Evolutionary conservation across 371 early-diverging fungal species (phyloP).

Genomic region (Apophysomyces elegans): DNA sequence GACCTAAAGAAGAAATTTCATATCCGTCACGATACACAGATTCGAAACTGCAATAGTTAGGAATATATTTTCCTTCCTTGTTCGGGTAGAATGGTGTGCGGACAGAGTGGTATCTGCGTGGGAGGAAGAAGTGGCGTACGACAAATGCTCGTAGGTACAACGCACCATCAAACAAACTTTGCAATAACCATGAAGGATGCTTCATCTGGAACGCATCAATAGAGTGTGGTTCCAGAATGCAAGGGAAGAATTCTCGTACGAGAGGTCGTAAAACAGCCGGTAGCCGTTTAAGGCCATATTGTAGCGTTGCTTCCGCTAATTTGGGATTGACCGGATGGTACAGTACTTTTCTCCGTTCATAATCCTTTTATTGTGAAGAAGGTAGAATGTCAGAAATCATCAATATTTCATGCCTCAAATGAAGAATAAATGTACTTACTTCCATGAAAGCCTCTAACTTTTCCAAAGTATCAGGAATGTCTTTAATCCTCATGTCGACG

Average conservation of each 20-base stretch:
- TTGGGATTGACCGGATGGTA: not conserved
- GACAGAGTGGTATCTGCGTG: not conserved
- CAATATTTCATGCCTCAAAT: no score
- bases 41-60: not conserved
- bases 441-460: constrained; percentile 42
- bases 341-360: not conserved
- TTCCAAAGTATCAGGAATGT: constrained; percentile 52
- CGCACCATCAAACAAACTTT: not conserved
- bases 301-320: not conserved
- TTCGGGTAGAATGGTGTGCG: not conserved
- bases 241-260: not conserved
- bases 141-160: not conserved
- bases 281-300: not conserved
- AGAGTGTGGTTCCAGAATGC: no score
- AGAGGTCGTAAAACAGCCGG: not conserved
- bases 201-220: not conserved
- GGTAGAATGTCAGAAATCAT: no score
- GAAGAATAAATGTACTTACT: constrained; percentile 4
- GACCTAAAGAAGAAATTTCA: not conserved
- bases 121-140: not conserved
- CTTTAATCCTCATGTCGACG: constrained; percentile 48
- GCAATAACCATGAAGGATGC: not conserved
- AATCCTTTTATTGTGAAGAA: not conserved
- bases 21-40: not conserved
- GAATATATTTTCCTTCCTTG: not conserved